Percentiles rank a stretch among this genome's conserved stretches.
These are phyloP conservation scores for Amanita molliuscula DNA, from an alignment of 768 basidiomycete species.

Conservation along the genomic window DNA sequence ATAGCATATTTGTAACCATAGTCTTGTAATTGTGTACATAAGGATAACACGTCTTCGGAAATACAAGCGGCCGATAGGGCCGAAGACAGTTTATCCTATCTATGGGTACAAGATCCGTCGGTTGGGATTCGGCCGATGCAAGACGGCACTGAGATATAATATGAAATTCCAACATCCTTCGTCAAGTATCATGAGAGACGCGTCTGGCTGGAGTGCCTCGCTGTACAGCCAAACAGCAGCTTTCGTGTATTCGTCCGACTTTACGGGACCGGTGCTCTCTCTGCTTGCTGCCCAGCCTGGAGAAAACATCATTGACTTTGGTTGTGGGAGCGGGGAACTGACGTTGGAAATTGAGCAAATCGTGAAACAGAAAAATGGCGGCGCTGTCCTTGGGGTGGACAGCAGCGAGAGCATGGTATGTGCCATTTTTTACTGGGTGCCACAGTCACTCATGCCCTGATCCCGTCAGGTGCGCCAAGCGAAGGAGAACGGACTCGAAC, in stretches of 20 bases:
- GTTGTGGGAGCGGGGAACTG: slow-evolving; percentile 79
- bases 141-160: not conserved
- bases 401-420: slow-evolving; percentile 64
- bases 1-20: not conserved
- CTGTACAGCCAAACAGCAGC: slow-evolving; percentile 53
- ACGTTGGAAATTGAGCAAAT: slow-evolving; percentile 44
- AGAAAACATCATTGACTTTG: slow-evolving; percentile 65
- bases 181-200: slow-evolving; percentile 12
- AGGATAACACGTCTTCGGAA: no score
- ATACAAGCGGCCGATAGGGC: not conserved
- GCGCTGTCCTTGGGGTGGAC: slow-evolving; percentile 62
- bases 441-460: not conserved
- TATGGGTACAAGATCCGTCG: not conserved
- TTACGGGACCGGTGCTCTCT: slow-evolving; percentile 43
- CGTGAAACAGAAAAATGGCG: slow-evolving; percentile 35
- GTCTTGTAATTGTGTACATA: not conserved
- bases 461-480: slow-evolving; percentile 44
- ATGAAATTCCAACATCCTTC: not conserved
- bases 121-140: not conserved
- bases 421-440: not conserved
- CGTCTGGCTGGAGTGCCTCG: slow-evolving; percentile 46
- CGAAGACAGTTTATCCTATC: not conserved
- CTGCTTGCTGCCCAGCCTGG: slow-evolving; percentile 55
- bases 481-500: slow-evolving; percentile 30
- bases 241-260: slow-evolving; percentile 54